A percentile compares a stretch with the other conserved stretches of the same genome.
Conservation (phyloP, 495 filamentous ascomycete species). For the Xylaria castorea region DNA sequence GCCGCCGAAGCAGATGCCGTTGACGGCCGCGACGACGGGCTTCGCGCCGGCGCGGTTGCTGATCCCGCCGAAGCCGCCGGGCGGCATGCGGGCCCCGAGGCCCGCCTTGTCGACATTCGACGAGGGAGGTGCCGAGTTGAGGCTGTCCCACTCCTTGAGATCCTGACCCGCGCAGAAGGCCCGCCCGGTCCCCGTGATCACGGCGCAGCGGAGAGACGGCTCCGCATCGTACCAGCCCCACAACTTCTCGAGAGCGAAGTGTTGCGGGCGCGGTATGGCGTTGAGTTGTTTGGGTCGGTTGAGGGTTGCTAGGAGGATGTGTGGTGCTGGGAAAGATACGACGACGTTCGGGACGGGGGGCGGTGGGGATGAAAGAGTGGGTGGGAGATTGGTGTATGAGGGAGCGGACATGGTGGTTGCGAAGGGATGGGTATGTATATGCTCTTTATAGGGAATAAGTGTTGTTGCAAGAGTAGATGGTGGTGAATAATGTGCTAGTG, state of each 20-base stretch:
- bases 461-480: not conserved
- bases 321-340: slow-evolving; percentile 61
- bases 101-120: not conserved
- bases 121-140: not conserved
- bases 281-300: slow-evolving; percentile 66
- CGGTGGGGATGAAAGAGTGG: slow-evolving; percentile 37
- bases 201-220: slow-evolving; percentile 60
- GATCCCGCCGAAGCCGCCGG: slow-evolving; percentile 59
- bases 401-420: slow-evolving; percentile 28
- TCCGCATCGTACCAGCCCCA: slow-evolving; percentile 66
- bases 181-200: slow-evolving; percentile 60
- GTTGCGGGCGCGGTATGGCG: slow-evolving; percentile 57
- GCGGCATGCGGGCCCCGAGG: slow-evolving; percentile 27
- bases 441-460: not conserved
- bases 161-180: slow-evolving; percentile 68
- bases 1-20: slow-evolving; percentile 77
- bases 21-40: slow-evolving; percentile 76
- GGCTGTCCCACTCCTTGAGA: slow-evolving; percentile 52
- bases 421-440: not conserved
- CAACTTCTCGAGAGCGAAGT: slow-evolving; percentile 58
- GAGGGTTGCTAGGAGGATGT: slow-evolving; percentile 67
- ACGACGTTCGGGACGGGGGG: slow-evolving; percentile 48
- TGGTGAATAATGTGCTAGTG: not conserved
- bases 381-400: slow-evolving; percentile 26
- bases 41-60: slow-evolving; percentile 62